Evolutionary conservation across 768 basidiomycete genomes (phyloP), one percentile per base, ranked within the genome.

Genomic region (Calocera viscosa): DNA sequence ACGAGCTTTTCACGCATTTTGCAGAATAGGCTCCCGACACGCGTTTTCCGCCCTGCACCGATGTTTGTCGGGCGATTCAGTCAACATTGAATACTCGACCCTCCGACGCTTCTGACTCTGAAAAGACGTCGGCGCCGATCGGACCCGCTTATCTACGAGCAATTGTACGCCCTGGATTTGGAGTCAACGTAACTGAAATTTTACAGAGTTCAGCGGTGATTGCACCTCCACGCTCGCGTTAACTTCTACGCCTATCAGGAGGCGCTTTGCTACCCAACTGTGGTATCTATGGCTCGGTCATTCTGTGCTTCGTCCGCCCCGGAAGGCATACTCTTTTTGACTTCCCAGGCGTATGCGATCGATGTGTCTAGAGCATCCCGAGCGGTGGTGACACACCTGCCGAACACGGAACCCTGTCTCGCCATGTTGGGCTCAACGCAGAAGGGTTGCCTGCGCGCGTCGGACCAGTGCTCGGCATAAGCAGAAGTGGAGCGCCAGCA

Each of bases 41-140:
- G 53, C 14, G 53, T 26, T 60, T 60, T 60, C 53, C 53, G 30
- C 30, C 53, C 11, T 60, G 53, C 53, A 60, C 53, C 30, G 53
- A 60, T 32, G 16, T 60, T 8, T 60, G 24, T 32, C 53, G 53
- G 53, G 26, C 53, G 24, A 60, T 60, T 60, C 53, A 60, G 53
- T 60, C 53, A 60, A 60, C 53, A 60, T 28, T 60, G 16, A 60
- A 60, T 60, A 60, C 14, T 60, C 53, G 43, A 19, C 5, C 24
- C 43, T 11, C 24, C 53, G 53, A 60, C 53, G 53, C 7, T 60
- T 19, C 53, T 60, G 16, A 32, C 53, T 60, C 26, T 32, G 53
- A 60, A 60, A 28, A 60, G 14, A 32, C 53, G 14, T 26, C 30
- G 26, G 26, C 26, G 53, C 53, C 53, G 53, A 60, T 28, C 26